Evolutionary conservation across 2,329 filamentous ascomycete species (phyloP).

Genomic region (Exophiala spinifera): DNA sequence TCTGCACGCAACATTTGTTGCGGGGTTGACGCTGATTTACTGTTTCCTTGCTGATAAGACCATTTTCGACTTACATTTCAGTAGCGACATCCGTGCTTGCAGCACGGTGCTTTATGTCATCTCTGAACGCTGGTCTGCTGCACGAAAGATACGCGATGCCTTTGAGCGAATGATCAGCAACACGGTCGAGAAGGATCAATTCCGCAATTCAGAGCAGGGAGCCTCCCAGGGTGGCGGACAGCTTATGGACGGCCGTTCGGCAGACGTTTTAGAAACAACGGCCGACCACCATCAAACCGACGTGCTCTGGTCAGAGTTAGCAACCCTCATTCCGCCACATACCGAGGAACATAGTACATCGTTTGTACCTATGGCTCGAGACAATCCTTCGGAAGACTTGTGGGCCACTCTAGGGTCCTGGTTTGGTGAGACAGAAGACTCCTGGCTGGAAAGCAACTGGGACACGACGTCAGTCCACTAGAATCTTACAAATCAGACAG

Average conservation of each 20-base stretch:
- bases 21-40: constrained; percentile 1
- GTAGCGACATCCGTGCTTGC: constrained; percentile 7
- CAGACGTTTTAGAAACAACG: constrained; percentile 4
- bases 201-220: constrained; percentile 7
- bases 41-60: constrained; percentile 1
- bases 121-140: constrained; percentile 2
- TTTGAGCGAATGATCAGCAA: not conserved
- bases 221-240: no score
- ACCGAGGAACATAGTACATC: no score
- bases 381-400: no score
- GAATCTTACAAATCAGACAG: no score
- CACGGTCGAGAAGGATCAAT: not conserved
- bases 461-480: no score
- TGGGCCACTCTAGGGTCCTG: no score
- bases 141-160: not conserved
- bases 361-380: no score
- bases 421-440: no score
- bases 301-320: no score
- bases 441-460: no score
- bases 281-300: constrained; percentile 8
- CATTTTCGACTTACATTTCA: not conserved
- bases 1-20: constrained; percentile 3
- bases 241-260: no score
- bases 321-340: no score
- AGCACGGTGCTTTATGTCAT: constrained; percentile 8